Conservation (phyloP, 345 rosid genomes). For the Pugionium dolabratum region DNA sequence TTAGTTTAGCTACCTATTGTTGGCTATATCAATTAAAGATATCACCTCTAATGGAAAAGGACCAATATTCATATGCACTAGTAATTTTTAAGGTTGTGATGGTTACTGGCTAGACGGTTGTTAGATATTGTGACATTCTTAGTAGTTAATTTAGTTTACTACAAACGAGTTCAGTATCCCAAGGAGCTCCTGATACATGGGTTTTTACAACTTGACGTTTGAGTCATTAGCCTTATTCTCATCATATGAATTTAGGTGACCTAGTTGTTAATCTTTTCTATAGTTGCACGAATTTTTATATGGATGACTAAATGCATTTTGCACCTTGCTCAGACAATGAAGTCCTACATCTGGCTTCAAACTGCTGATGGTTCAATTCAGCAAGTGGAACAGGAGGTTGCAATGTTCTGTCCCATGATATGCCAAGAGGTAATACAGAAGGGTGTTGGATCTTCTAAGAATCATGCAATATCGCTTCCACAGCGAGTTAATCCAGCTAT, state of each 20-base stretch:
- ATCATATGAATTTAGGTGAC: background rate
- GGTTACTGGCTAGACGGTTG: conserved; percentile 16
- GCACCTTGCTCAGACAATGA: conserved; percentile 47
- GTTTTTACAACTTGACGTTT: background rate
- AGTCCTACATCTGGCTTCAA: conserved; percentile 86
- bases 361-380: conserved; percentile 87
- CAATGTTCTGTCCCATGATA: conserved; percentile 92
- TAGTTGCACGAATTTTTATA: background rate
- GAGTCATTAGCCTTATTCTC: background rate
- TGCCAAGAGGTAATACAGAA: conserved; percentile 72
- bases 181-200: conserved; percentile 5
- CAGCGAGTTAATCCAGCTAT: conserved; percentile 77
- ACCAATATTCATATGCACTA: conserved; percentile 4
- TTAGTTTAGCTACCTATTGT: conserved; percentile 3
- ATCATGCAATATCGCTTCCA: conserved; percentile 77
- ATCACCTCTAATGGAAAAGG: background rate
- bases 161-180: conserved; percentile 3
- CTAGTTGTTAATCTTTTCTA: background rate
- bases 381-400: conserved; percentile 91
- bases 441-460: conserved; percentile 83
- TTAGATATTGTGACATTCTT: conserved; percentile 1
- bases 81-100: background rate
- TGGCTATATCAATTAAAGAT: conserved; percentile 11
- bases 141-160: background rate
- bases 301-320: conserved; percentile 10